These are phyloP conservation scores for Trametes cinnabarina DNA, from an alignment of 768 basidiomycete genomes.

Conservation along the genomic window DNA sequence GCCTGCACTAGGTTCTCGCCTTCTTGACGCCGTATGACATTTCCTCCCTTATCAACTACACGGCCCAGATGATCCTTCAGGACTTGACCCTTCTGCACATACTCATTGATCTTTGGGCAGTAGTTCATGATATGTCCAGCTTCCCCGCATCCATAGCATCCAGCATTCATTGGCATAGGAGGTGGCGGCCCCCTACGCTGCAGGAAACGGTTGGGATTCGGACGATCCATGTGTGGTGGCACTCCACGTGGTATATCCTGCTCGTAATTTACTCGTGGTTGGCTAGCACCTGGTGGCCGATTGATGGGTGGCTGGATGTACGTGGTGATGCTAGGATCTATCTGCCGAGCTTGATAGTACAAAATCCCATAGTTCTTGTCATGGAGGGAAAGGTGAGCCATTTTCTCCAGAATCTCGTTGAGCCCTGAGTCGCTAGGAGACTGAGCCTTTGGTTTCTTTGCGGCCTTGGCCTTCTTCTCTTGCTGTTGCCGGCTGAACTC, in stretches of 20 bases:
- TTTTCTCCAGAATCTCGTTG: neutral
- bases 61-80: neutral
- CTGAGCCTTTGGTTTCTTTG: too few species aligned
- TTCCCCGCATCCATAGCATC: slow-evolving; percentile 15
- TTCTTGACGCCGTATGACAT: neutral
- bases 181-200: neutral
- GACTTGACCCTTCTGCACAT: slow-evolving; percentile 7
- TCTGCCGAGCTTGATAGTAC: neutral
- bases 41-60: neutral
- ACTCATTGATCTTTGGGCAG: neutral
- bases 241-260: neutral
- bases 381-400: neutral
- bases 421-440: too few species aligned
- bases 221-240: slow-evolving; percentile 2
- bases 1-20: slow-evolving; percentile 8
- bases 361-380: slow-evolving; percentile 1
- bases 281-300: neutral
- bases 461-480: too few species aligned
- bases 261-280: neutral
- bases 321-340: too few species aligned
- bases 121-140: slow-evolving; percentile 2
- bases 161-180: neutral
- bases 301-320: too few species aligned
- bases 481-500: too few species aligned
- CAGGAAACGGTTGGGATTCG: neutral